Evolutionary conservation across 345 rosid species (phyloP), one percentile per base, ranked within the genome.

Genomic region (Eucalyptus sp.): DNA sequence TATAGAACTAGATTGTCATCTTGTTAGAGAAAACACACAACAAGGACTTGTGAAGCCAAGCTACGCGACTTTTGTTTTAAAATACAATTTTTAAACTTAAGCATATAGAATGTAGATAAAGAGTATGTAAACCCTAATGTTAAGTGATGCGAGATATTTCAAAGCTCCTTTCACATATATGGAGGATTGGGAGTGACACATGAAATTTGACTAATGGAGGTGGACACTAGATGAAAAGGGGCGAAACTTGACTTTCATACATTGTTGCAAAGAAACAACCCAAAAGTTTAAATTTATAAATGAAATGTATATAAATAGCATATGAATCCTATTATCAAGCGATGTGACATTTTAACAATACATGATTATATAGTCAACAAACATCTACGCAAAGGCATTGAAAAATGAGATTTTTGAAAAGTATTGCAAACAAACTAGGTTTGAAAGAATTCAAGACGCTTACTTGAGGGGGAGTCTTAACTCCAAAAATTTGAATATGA

Each of bases 21-120:
- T 24, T 56, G 62, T 24, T 1, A 11, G 0, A 60, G 2, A 60
- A 60, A 60, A 12, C 31, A 27, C 68, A 3, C 68, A n/a, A 29
- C 5, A 60, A 27, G 31, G 8, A 5, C 68, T 60, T 0, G 8
- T 27, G 8, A 60, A 60, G 31, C 16, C 68, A 60, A 60, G 33
- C 4, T 3, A 60, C 2, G 8, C 0, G 8, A 27, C 1, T 60
- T 10, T 13, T 27, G 13, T 60, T 27, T 4, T 1, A 5, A 60
- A 12, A 60, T 12, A 6, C 16, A 27, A 60, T 12, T 1, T 5
- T 10, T 25, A 60, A 60, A 6, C 0, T 60, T 60, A 12, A 60
- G 68, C 2, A 8, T 11, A 25, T 0, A 25, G 3, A 58, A 25
- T 25, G 4, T 60, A 60, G 29, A 60, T 60, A 60, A 25, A 25